Evolutionary conservation across 805 yeast genomes (phyloP), one percentile per base, ranked within the genome.

Genomic region (Starmera quercuum): DNA sequence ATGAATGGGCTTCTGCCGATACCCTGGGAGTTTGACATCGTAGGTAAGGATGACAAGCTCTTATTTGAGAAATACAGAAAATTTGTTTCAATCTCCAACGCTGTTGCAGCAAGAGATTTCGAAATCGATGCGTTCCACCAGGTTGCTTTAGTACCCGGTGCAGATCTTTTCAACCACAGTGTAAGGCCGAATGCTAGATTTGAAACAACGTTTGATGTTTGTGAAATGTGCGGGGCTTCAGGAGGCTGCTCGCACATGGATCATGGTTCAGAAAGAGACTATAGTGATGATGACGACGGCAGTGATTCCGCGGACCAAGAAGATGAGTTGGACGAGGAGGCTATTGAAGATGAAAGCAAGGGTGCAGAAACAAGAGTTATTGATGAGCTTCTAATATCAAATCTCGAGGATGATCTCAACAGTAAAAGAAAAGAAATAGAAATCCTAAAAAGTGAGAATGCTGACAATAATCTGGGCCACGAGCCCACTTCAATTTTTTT

Each of bases 131-230:
- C 66, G 32, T 87, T 56, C 51, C 85, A 81, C 46, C 83, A 77
- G 21, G 64, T 79, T 20, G 85, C 83, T 0, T 60, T 90, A 32
- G 95, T 88, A 17, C 96, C 97, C 0, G 84, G 87, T 12, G 97
- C 96, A 0, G 95, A 88, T 57, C 60, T 90, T 23, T 85, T 87
- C 59, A 88, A 88, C 45, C 96, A 87, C 50, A 67, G 59, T 11
- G 75, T 56, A 2, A 48, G 58, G 6, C 87, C 83, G 40, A 66
- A 73, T 44, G 86, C 78, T 8, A 80, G 78, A 55, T 84, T 86
- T 49, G 82, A 75, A 37, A 61, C 78, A 4, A 40, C 66, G 4
- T 69, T 53, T 26, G 71, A 69, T 19, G 82, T 73, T 3, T 75
- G 82, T 47, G 61, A 45, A 7, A 40, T 48, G 13, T 75, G 82